phyloP scores from a whole-genome alignment of 306 rosid species.

The Cicer pinnatifidum region DNA sequence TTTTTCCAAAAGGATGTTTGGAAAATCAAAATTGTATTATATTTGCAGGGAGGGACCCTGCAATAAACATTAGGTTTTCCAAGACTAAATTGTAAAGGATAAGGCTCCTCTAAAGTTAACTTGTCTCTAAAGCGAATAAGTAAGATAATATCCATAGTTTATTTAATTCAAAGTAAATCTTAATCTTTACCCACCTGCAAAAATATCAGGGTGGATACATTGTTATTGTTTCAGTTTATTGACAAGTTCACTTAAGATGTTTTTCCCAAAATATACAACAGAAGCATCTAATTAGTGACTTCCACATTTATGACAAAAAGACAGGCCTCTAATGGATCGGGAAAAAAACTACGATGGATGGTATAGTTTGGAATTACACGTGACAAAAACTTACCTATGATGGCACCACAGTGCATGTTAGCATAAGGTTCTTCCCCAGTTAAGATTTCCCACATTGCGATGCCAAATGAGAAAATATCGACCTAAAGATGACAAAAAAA shows the following conservation, averaged over 20 bases:
- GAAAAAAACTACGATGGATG: conserved; percentile 7
- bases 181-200: neutral
- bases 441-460: conserved; percentile 94
- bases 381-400: conserved; percentile 66
- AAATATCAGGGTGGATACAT: neutral
- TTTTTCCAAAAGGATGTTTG: neutral
- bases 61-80: too few relatives aligned
- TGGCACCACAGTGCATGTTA: conserved; percentile 92
- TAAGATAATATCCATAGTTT: neutral
- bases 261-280: neutral
- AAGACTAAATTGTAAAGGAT: too few relatives aligned
- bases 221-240: neutral
- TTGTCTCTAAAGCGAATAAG: too few relatives aligned
- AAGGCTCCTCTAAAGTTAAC: too few relatives aligned
- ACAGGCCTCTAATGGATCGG: neutral
- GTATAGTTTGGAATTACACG: neutral
- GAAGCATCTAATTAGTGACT: conserved; percentile 1
- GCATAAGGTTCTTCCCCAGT: conserved; percentile 97
- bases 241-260: neutral
- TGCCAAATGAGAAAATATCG: conserved; percentile 90
- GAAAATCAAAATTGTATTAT: neutral
- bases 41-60: neutral
- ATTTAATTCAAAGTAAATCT: neutral
- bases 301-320: conserved; percentile 23
- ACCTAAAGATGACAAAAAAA: conserved; percentile 56